Conservation (phyloP, 164 flowering plant species). For the Piper longum region DNA sequence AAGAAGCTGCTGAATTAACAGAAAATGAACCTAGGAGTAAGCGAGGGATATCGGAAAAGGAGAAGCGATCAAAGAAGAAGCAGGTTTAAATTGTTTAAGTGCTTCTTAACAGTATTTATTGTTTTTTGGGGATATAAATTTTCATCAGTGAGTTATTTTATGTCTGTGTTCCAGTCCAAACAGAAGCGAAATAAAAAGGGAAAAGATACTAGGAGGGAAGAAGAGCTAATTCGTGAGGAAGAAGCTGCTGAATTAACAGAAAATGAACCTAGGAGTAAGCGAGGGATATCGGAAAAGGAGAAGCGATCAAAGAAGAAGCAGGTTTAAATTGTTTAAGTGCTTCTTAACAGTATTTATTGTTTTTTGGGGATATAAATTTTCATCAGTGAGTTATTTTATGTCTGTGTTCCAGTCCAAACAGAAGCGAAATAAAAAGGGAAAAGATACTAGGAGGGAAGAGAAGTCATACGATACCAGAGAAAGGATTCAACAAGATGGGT, state of each 20-base stretch:
- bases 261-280: conserved; percentile 71
- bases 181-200: conserved; percentile 73
- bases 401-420: conserved; percentile 51
- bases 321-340: conserved; percentile 24
- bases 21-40: too few relatives aligned
- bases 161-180: conserved; percentile 36
- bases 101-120: neutral
- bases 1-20: too few relatives aligned
- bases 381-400: neutral
- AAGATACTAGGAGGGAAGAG: conserved; percentile 69
- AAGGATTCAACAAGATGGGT: conserved; percentile 23
- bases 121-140: neutral
- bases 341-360: neutral
- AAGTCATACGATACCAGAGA: conserved; percentile 20
- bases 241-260: conserved; percentile 80
- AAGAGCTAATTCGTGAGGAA: conserved; percentile 70
- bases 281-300: conserved; percentile 59
- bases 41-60: too few relatives aligned
- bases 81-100: conserved; percentile 27
- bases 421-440: conserved; percentile 64
- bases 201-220: conserved; percentile 70
- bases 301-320: conserved; percentile 88
- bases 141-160: neutral
- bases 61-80: too few relatives aligned
- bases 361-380: neutral